These are phyloP conservation scores for Botrytis fragariae DNA, from an alignment of 2,329 filamentous ascomycete species.

Conservation along the genomic window DNA sequence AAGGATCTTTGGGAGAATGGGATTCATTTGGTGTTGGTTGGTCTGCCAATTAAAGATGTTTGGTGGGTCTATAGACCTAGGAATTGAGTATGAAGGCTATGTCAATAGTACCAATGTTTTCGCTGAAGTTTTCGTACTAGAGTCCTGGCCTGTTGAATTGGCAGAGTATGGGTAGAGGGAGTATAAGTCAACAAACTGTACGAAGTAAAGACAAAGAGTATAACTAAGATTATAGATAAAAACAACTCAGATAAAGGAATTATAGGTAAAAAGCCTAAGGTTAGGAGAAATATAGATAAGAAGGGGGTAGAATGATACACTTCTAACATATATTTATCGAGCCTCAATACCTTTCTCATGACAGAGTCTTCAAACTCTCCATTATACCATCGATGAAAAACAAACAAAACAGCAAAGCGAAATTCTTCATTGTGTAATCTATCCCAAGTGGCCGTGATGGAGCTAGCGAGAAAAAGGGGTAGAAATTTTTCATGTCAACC, in stretches of 20 bases:
- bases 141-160: not conserved
- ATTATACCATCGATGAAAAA: not conserved
- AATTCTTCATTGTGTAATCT: not conserved
- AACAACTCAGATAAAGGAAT: not conserved
- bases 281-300: not conserved
- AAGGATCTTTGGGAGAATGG: not conserved
- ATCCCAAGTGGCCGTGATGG: not conserved
- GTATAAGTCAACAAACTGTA: rapidly evolving
- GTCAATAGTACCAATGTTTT: not conserved
- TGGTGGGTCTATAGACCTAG: not conserved
- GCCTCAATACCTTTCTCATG: not conserved
- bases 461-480: not conserved
- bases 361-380: not conserved
- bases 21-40: not conserved
- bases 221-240: not conserved
- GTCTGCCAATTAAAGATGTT: not conserved
- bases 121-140: not conserved
- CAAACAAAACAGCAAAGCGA: not conserved
- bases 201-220: not conserved
- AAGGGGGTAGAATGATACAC: not conserved
- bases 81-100: not conserved
- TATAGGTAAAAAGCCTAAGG: not conserved
- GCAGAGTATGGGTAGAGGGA: not conserved
- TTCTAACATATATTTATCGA: not conserved
- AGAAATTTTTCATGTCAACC: not conserved